These are phyloP conservation scores for Chaetomidium leptoderma DNA, from an alignment of 495 filamentous ascomycete genomes.

Conservation along the genomic window DNA sequence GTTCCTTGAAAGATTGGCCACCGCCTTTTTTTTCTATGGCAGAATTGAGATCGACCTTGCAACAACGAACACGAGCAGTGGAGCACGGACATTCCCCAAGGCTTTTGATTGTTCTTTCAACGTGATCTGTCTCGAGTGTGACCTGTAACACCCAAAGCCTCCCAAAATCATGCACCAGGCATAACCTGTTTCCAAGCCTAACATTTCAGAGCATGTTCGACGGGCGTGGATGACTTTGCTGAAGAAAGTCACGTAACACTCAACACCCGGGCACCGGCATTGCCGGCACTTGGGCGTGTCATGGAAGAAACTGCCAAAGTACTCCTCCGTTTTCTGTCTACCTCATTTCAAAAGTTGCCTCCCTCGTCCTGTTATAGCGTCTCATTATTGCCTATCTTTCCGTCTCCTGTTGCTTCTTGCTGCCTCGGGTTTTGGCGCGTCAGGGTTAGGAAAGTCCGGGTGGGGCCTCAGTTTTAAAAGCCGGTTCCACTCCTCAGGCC, in stretches of 20 bases:
- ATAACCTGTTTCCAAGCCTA: background rate
- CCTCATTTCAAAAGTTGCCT: no score
- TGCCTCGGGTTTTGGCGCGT: background rate
- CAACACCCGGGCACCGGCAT: background rate
- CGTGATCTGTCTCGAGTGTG: no score
- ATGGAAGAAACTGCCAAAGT: no score
- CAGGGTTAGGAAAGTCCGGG: constrained; percentile 1
- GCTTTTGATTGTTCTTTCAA: no score
- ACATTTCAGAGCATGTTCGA: background rate
- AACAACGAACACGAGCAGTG: background rate
- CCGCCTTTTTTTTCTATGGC: constrained; percentile 10
- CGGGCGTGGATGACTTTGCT: background rate
- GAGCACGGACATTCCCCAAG: background rate
- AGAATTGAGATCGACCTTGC: background rate
- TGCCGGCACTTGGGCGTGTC: background rate
- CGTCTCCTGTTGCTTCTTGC: background rate
- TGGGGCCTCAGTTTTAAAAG: background rate
- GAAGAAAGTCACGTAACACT: background rate
- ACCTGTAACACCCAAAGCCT: background rate
- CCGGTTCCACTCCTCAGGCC: background rate
- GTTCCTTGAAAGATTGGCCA: background rate
- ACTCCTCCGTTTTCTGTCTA: no score
- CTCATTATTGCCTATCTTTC: background rate
- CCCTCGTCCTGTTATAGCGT: no score
- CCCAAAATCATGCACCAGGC: background rate